phyloP scores from a whole-genome alignment of 2,329 filamentous ascomycete genomes.

The Dothideomycetes sp. region DNA sequence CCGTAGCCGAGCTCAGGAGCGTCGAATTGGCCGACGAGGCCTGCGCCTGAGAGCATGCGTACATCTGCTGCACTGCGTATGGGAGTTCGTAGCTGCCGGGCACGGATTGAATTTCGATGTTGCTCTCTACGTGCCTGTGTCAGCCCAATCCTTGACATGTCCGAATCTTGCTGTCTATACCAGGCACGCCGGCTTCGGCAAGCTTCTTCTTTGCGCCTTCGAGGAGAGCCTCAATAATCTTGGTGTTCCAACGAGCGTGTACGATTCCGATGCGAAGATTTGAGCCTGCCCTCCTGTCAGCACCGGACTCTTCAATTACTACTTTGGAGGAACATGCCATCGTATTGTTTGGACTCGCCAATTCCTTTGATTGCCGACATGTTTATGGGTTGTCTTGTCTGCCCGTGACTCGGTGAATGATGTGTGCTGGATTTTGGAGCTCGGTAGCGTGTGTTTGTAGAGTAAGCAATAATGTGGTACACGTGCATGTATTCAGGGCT shows the following conservation, averaged over 20 bases:
- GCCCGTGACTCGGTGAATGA: too few relatives aligned
- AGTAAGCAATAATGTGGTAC: too few relatives aligned
- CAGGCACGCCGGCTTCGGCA: slow-evolving; percentile 64
- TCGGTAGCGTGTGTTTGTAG: too few relatives aligned
- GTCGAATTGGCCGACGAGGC: slow-evolving; percentile 52
- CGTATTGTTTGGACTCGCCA: slow-evolving; percentile 47
- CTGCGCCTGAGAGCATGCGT: slow-evolving; percentile 50
- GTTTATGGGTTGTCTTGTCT: slow-evolving; percentile 10
- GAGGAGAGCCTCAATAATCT: slow-evolving; percentile 79
- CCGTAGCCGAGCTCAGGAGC: slow-evolving; percentile 58
- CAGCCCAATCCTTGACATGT: neutral
- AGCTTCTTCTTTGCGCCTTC: slow-evolving; percentile 72
- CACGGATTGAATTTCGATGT: slow-evolving; percentile 82
- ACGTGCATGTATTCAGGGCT: too few relatives aligned
- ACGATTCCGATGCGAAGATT: slow-evolving; percentile 85
- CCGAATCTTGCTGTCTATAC: neutral
- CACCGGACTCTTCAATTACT: slow-evolving; percentile 1
- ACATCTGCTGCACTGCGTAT: slow-evolving; percentile 73
- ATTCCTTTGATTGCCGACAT: slow-evolving; percentile 55
- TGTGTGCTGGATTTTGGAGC: too few relatives aligned
- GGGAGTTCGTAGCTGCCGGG: slow-evolving; percentile 93
- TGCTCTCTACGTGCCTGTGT: slow-evolving; percentile 50
- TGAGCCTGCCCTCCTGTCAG: slow-evolving; percentile 30
- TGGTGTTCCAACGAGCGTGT: slow-evolving; percentile 89
- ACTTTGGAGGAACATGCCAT: slow-evolving; percentile 37